These are phyloP conservation scores for Priceomyces castillae DNA, from an alignment of 805 yeast genomes.

Conservation along the genomic window DNA sequence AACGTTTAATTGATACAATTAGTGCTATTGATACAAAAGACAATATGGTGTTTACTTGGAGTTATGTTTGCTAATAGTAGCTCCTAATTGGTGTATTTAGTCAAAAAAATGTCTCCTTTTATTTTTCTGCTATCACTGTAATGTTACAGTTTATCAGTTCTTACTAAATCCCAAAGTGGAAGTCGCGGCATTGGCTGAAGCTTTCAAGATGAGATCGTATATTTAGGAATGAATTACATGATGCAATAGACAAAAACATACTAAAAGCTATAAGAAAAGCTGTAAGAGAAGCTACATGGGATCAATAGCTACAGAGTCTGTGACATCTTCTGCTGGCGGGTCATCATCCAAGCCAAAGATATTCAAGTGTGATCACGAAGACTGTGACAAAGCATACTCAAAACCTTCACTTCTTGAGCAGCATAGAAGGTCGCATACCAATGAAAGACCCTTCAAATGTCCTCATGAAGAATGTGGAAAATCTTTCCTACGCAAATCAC, in stretches of 20 bases:
- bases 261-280: not conserved
- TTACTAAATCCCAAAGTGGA: too few relatives aligned
- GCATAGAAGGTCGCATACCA: slow-evolving; percentile 75
- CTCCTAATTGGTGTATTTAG: too few relatives aligned
- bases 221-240: not conserved
- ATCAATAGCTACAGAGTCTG: slow-evolving; percentile 13
- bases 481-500: slow-evolving; percentile 73
- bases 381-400: slow-evolving; percentile 73
- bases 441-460: slow-evolving; percentile 76
- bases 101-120: too few relatives aligned
- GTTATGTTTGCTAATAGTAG: too few relatives aligned
- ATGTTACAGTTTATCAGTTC: too few relatives aligned
- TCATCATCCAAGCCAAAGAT: slow-evolving; percentile 52
- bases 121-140: too few relatives aligned
- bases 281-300: slow-evolving; percentile 7
- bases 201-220: not conserved
- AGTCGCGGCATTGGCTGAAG: too few relatives aligned
- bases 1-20: too few relatives aligned
- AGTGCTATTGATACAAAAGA: too few relatives aligned
- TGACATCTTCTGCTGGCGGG: slow-evolving; percentile 10
- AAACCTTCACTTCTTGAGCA: slow-evolving; percentile 82
- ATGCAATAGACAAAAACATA: too few relatives aligned
- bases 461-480: slow-evolving; percentile 53
- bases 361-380: slow-evolving; percentile 60
- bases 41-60: too few relatives aligned